Conservation (phyloP, 2,329 filamentous ascomycete species). For the Xylariales sp. region DNA sequence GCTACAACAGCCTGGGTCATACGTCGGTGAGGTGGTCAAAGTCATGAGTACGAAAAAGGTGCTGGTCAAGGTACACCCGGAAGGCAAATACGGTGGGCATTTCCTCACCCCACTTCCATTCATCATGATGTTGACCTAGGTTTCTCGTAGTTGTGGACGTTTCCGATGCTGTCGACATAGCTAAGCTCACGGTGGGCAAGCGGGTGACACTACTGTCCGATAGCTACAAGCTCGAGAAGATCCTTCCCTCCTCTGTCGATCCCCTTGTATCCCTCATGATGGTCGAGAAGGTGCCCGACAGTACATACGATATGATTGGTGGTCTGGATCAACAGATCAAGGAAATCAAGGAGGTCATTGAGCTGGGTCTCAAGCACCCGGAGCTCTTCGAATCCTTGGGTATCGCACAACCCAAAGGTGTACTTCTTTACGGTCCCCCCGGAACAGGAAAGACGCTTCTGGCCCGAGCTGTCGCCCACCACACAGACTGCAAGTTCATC, state of each 20-base stretch:
- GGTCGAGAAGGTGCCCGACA: conserved; percentile 99
- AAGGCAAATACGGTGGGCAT: conserved; percentile 93
- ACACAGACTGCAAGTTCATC: conserved; percentile 99
- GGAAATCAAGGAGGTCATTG: conserved; percentile 99
- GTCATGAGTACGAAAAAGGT: conserved; percentile 99
- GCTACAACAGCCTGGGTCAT: conserved; percentile 94
- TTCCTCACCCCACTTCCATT: neutral
- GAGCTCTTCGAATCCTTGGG: conserved; percentile 99
- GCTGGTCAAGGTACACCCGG: conserved; percentile 95
- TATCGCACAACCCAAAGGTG: conserved; percentile 96
- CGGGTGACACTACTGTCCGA: conserved; percentile 94
- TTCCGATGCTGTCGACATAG: conserved; percentile 86
- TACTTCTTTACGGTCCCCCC: conserved; percentile 91
- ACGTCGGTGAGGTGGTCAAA: conserved; percentile 99
- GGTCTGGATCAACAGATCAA: conserved; percentile 99
- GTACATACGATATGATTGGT: conserved; percentile 99
- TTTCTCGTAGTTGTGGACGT: conserved; percentile 77
- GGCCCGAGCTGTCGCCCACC: conserved; percentile 92
- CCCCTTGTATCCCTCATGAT: conserved; percentile 99
- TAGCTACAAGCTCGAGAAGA: conserved; percentile 98
- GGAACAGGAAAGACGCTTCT: conserved; percentile 96
- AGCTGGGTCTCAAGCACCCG: conserved; percentile 95
- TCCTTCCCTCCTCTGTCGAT: conserved; percentile 95
- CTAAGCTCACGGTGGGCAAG: conserved; percentile 95
- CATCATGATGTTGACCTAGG: conserved; percentile 17